Base-by-base conservation (phyloP, 352 stramenopile species). In the Phytophthora pinifolia region DNA sequence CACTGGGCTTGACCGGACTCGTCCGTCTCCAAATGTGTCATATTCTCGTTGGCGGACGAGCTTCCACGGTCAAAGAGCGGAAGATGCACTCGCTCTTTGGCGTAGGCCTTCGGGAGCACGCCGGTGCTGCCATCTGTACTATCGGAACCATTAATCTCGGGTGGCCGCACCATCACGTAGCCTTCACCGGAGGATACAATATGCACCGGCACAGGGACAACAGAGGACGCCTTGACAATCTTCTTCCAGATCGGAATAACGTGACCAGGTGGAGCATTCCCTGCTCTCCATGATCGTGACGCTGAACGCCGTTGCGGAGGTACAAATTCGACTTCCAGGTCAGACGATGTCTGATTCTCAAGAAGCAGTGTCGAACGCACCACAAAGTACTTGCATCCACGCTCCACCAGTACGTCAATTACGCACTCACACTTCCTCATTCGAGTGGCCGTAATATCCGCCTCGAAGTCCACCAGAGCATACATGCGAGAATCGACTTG, bases 361-460 rank as follows among this genome's bases (percentile, higher is more conserved):
- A 96, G 30, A 38, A 91, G 57, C 47, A 91, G 54, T 9, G 83
- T 89, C 6, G 83, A 94, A 1, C 85, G 83, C 14, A 96, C 81
- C 15, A 93, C 80, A 47, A 96, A 91, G 52, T 88, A 83, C 54
- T 96, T 96, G 65, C 81, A 91, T n/a, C 86, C 86, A 35, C 78
- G 79, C 47, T 96, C 80, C 7, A 96, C 76, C 10, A 91, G 52
- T 4, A 96, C 83, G 42, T 94, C 86, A 49, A 96, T 90, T 29
- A 92, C 76, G 43, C 84, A 93, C 57, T 96, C 86, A 31, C 83
- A 94, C 44, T 90, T 90, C 33, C 76, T 72, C 60, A 86, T 79
- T 33, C 63, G 62, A 5, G 62, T 65, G 2, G 68, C 66, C 4
- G 65, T 59, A 14, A 62, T 52, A 31, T 89, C 80, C 3, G 65